Evolutionary conservation across 805 yeast species (phyloP), one percentile per base, ranked within the genome.

Genomic region (Teunomyces kruisii): DNA sequence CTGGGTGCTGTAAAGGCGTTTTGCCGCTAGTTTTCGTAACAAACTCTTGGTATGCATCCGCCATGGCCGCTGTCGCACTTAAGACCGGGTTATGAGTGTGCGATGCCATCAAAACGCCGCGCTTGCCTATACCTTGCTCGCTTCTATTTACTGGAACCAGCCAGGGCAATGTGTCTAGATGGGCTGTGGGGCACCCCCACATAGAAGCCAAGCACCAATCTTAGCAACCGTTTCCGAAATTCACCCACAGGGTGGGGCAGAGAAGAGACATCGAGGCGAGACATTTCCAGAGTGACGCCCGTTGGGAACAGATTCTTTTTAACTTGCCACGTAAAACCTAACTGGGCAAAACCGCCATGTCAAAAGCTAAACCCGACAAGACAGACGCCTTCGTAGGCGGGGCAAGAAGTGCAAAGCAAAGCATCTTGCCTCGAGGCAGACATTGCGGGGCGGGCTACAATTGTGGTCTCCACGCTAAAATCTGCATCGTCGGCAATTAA

Each of bases 121-220:
- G 38, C 38, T 35, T 35, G 9, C 16, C 14, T 12, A 9, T 13
- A 6, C 38, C 38, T 3, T 7, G 27, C 38, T 35, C 38, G 38
- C 38, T 35, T 35, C 12, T 35, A 15, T 13, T n/a, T 10, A 35
- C 38, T 24, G 9, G 4, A 22, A 17, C 38, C n/a, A 13, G 12
- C 28, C n/a, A 7, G 22, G 12, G n/a, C 15, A 13, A 10, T 9
- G 17, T n/a, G 26, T 9, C 22, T n/a, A 35, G 13, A 16, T 22
- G 15, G 27, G 26, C 12, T n/a, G 7, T 22, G 28, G 38, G 28
- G 38, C 38, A 22, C 38, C 38, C n/a, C 38, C 38, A 35, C 38
- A 35, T 35, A 24, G 26, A 17, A 22, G 38, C 38, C 38, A 35
- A 35, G 38, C 17, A 9, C 13, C 9, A n/a, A 17, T 28, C 9